phyloP scores from a whole-genome alignment of 2,329 filamentous ascomycete genomes.

The Aaosphaeria pasadenensis region DNA sequence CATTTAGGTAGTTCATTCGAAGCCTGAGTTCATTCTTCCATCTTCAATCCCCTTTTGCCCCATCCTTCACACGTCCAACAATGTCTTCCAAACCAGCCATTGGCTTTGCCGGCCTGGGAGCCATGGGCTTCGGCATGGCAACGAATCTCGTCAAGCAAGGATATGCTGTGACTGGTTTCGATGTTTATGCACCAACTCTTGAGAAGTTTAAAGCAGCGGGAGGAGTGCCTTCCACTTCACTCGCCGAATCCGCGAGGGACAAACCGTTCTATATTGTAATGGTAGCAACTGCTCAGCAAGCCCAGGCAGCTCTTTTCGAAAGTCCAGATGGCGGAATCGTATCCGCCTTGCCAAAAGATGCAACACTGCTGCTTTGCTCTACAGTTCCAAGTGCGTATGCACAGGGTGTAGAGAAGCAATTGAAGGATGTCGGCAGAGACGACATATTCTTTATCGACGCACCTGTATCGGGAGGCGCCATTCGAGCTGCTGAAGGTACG shows the following conservation, averaged over 20 bases:
- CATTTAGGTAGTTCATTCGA: not conserved
- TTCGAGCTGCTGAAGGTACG: slow-evolving; percentile 67
- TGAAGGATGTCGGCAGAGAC: slow-evolving; percentile 53
- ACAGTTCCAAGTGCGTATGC: slow-evolving; percentile 68
- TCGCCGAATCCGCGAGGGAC: slow-evolving; percentile 59
- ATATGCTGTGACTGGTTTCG: slow-evolving; percentile 67
- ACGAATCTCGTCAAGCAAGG: slow-evolving; percentile 67
- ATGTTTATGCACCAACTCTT: slow-evolving; percentile 66
- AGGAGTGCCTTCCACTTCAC: slow-evolving; percentile 57
- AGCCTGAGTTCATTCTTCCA: not conserved
- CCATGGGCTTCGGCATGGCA: slow-evolving; percentile 82
- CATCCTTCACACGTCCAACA: not conserved
- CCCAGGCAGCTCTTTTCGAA: slow-evolving; percentile 63
- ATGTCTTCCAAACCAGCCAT: slow-evolving; percentile 48
- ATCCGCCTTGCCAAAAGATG: slow-evolving; percentile 52
- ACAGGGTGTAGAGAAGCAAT: slow-evolving; percentile 56
- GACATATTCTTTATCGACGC: slow-evolving; percentile 69
- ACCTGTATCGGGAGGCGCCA: slow-evolving; percentile 69
- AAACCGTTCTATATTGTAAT: slow-evolving; percentile 67
- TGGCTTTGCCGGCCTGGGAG: slow-evolving; percentile 72
- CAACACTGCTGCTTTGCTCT: slow-evolving; percentile 65
- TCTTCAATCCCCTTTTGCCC: not conserved
- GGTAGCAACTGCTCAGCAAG: slow-evolving; percentile 72
- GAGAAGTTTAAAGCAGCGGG: slow-evolving; percentile 63
- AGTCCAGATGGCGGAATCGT: slow-evolving; percentile 51